A percentile compares a stretch with the other conserved stretches of the same genome.
phyloP scores from a whole-genome alignment of 345 rosid species.

The Triadica sebifera region DNA sequence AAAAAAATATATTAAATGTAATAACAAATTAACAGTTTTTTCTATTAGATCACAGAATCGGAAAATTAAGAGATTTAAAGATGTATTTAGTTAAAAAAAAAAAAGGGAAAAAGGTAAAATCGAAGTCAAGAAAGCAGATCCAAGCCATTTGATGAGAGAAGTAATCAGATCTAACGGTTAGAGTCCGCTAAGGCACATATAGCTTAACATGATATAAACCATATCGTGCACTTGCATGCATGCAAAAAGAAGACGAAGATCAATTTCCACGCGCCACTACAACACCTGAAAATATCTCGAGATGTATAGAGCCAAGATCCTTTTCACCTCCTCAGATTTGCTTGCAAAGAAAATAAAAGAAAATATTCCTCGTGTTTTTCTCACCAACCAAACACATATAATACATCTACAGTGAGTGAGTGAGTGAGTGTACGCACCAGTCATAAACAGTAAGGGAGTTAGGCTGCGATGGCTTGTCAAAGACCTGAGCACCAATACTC shows the following conservation, averaged over 20 bases:
- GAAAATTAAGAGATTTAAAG: too few relatives aligned
- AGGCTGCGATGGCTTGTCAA: conserved; percentile 71
- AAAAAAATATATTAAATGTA: too few relatives aligned
- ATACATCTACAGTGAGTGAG: too few relatives aligned
- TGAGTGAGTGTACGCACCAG: conserved; percentile 44
- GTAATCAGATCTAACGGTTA: conserved; percentile 10
- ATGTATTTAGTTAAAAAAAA: too few relatives aligned
- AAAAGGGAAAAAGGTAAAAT: too few relatives aligned
- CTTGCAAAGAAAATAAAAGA: conserved; percentile 25
- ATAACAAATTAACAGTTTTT: too few relatives aligned
- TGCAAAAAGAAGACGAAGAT: conserved; percentile 16
- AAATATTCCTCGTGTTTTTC: background rate
- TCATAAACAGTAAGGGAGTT: conserved; percentile 93
- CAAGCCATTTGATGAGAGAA: background rate
- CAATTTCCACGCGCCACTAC: conserved; percentile 51
- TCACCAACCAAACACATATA: background rate
- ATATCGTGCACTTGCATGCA: conserved; percentile 10
- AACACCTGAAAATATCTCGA: conserved; percentile 10
- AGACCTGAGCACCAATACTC: conserved; percentile 55
- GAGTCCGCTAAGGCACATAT: background rate
- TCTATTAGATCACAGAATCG: too few relatives aligned
- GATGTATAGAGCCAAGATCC: too few relatives aligned
- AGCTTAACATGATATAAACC: background rate
- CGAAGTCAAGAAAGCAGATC: conserved; percentile 3
- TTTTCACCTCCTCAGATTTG: too few relatives aligned